phyloP scores from a whole-genome alignment of 768 basidiomycete species.

The Boletus speciosus region DNA sequence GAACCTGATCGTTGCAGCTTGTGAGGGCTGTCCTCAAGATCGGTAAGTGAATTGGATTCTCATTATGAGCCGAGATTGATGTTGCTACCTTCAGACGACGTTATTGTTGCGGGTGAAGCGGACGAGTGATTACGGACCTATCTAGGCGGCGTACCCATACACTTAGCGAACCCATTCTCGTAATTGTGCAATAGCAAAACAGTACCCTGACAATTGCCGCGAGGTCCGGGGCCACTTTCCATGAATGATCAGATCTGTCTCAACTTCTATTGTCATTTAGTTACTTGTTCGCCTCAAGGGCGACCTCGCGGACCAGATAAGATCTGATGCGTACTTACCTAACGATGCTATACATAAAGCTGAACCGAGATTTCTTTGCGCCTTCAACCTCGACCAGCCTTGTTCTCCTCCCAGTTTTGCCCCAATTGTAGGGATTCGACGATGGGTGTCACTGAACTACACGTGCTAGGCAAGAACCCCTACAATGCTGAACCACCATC shows the following conservation, averaged over 20 bases:
- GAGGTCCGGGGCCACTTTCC: not conserved
- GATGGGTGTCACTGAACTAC: constrained; percentile 22
- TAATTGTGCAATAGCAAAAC: constrained; percentile 21
- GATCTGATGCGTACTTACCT: not conserved
- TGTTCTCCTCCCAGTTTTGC: not conserved
- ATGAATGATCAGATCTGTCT: not conserved
- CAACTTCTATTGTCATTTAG: not conserved
- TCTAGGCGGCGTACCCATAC: constrained; percentile 16
- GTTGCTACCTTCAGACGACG: constrained; percentile 55
- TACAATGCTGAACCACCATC: constrained; percentile 70
- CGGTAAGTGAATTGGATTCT: constrained; percentile 42
- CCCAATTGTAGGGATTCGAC: not conserved
- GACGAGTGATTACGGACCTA: constrained; percentile 48
- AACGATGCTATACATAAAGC: not conserved
- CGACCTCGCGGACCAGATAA: not conserved
- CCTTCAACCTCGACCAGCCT: not conserved
- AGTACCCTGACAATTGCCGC: not conserved
- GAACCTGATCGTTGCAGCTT: constrained; percentile 43
- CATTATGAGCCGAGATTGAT: not conserved
- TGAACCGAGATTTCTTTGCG: not conserved
- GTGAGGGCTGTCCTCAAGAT: constrained; percentile 88
- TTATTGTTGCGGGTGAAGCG: constrained; percentile 67
- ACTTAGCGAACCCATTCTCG: constrained; percentile 18
- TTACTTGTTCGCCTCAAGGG: not conserved
- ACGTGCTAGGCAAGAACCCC: constrained; percentile 38